Evolutionary conservation across 2,329 filamentous ascomycete species (phyloP).

Genomic region (Bipolaris cookei): DNA sequence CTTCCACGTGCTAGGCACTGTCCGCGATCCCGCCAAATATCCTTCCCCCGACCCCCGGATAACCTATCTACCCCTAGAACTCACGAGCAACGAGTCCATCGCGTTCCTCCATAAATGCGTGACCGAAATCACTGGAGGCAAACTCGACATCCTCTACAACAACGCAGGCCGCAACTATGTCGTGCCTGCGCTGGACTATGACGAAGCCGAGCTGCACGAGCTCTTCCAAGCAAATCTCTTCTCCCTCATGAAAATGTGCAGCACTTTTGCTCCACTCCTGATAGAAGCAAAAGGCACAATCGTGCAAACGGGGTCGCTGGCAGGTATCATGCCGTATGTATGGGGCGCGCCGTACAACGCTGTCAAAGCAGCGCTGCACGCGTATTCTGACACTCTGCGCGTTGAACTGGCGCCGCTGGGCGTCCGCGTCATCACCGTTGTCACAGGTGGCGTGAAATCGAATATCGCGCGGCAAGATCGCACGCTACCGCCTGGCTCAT

Average conservation of each 20-base stretch:
- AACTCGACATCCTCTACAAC: slow-evolving; percentile 64
- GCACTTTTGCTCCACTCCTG: slow-evolving; percentile 62
- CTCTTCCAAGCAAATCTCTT: slow-evolving; percentile 58
- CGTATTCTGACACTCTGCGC: slow-evolving; percentile 63
- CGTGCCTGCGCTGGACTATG: slow-evolving; percentile 63
- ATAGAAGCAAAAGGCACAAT: slow-evolving; percentile 55
- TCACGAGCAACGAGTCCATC: slow-evolving; percentile 59
- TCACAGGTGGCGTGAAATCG: slow-evolving; percentile 67
- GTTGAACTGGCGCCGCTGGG: slow-evolving; percentile 62
- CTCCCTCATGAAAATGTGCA: slow-evolving; percentile 63
- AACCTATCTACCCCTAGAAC: slow-evolving; percentile 62
- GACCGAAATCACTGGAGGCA: slow-evolving; percentile 53
- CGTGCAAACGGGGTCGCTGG: slow-evolving; percentile 55
- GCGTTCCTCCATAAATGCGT: slow-evolving; percentile 56
- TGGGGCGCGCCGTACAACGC: slow-evolving; percentile 60
- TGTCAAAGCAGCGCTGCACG: slow-evolving; percentile 65
- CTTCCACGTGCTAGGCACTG: slow-evolving; percentile 64
- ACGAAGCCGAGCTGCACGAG: slow-evolving; percentile 44
- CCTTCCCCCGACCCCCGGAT: slow-evolving; percentile 58
- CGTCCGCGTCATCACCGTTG: slow-evolving; percentile 55
- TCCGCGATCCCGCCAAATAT: slow-evolving; percentile 58
- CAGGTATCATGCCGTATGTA: slow-evolving; percentile 49
- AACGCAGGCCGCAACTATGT: slow-evolving; percentile 65
- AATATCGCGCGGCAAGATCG: slow-evolving; percentile 63
- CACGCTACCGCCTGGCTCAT: slow-evolving; percentile 54